Conservation (phyloP, 208 protist genomes). For the Angomonas desouzai region DNA sequence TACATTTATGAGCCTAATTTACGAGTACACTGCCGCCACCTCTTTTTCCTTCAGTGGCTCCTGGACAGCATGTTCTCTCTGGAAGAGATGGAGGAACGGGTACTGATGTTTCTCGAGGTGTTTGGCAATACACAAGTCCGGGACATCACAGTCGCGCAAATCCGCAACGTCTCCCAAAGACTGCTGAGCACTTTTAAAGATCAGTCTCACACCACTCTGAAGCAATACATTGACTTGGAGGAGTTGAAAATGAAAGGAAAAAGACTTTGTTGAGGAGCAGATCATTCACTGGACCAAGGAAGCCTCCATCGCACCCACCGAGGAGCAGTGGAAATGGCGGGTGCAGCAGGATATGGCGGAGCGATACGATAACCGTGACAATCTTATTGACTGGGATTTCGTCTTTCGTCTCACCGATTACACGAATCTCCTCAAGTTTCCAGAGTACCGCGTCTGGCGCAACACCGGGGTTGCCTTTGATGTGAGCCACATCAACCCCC, state of each 20-base stretch:
- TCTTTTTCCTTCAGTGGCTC: constrained; percentile 90
- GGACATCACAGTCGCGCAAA: constrained; percentile 73
- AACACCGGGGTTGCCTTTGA: constrained; percentile 87
- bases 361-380: constrained; percentile 89
- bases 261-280: constrained; percentile 85
- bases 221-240: constrained; percentile 36
- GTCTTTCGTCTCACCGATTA: constrained; percentile 82
- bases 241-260: constrained; percentile 87
- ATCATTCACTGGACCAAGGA: constrained; percentile 71
- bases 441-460: constrained; percentile 87
- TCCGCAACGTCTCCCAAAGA: constrained; percentile 58
- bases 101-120: constrained; percentile 88
- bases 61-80: constrained; percentile 85
- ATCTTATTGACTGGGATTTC: constrained; percentile 93
- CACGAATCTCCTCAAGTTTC: constrained; percentile 83
- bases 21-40: constrained; percentile 75
- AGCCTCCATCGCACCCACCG: constrained; percentile 44
- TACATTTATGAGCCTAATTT: constrained; percentile 89
- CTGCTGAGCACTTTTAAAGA: constrained; percentile 38
- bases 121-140: constrained; percentile 78
- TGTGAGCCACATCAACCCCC: constrained; percentile 81
- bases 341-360: constrained; percentile 89
- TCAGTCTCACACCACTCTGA: constrained; percentile 28
- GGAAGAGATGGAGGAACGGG: constrained; percentile 84
- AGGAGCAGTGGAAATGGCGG: constrained; percentile 52